phyloP scores from a whole-genome alignment of 2,329 filamentous ascomycete genomes.

The Ophiostoma piceae region DNA sequence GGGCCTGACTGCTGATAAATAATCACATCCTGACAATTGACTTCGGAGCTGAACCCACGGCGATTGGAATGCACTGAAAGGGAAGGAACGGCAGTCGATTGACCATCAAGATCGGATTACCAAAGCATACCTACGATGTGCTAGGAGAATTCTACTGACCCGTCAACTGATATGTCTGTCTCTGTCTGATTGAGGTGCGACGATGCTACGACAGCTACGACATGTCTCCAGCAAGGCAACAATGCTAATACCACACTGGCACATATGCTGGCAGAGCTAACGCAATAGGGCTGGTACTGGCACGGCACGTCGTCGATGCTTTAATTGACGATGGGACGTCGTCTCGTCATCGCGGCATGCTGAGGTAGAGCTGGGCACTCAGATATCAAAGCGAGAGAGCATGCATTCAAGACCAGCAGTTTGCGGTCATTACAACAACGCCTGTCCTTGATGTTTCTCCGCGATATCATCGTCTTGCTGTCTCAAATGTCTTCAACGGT shows the following conservation, averaged over 20 bases:
- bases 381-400: too few relatives aligned
- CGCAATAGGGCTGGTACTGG: conserved; percentile 16
- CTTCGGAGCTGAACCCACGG: background rate
- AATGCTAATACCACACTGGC: conserved; percentile 5
- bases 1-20: background rate
- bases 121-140: background rate
- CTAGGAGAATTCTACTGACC: too few relatives aligned
- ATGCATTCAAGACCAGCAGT: background rate
- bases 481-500: background rate
- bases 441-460: background rate
- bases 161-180: background rate
- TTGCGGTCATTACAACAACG: background rate
- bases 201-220: background rate
- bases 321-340: background rate
- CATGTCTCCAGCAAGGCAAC: conserved; percentile 3
- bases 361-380: too few relatives aligned
- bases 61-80: background rate
- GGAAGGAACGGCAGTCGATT: background rate
- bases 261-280: conserved; percentile 15
- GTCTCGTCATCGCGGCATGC: background rate
- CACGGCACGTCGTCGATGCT: conserved; percentile 5
- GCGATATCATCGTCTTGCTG: background rate
- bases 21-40: background rate
- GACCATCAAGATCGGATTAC: background rate
- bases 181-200: background rate